Base-by-base conservation (phyloP, 176 grass and related monocot genomes). In the Eleusine coracana region DNA sequence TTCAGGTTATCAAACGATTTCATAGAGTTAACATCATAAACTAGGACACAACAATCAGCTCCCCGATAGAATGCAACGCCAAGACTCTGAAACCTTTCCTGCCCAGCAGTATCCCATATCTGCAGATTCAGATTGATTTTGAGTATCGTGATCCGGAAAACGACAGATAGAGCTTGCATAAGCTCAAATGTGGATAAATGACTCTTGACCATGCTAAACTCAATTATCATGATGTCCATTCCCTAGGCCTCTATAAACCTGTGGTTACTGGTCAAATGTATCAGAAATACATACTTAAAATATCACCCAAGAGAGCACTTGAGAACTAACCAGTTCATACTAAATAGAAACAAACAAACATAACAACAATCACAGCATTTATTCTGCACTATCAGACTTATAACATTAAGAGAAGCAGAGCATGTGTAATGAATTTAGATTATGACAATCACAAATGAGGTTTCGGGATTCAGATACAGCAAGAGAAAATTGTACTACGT, bases 41-140 rank as follows among this genome's bases (percentile, higher is more conserved):
- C 88, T 80, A 97, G 91, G 80, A 97, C 91, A 39, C 94, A 97
- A 21, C 94, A 97, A 86, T 97, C 94, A 66, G 94, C 94, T 18
- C 94, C 91, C 70, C 94, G 86, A 37, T 97, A 97, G 82, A 97
- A 97, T 83, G 94, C 94, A 55, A 97, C 94, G 59, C 89, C 94
- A 52, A 97, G 87, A 89, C 94, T 93, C 71, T 93, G 87, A 73
- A 91, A 97, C 66, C 94, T 93, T 89, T 97, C 91, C 74, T 97
- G 94, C 29, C 94, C 91, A 74, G 94, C 94, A 48, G 91, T 93
- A 78, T 97, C 91, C 94, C 91, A 97, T 77, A 97, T 97, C 94
- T 97, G 84, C 50, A 86, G 11, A 76, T 41, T 80, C 36, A 40
- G 61, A 68, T 46, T 73, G 70, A 45, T 45, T 44, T 52, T 34